Conservation (phyloP, 257 asterid species). For the Nicotiana undulata region DNA sequence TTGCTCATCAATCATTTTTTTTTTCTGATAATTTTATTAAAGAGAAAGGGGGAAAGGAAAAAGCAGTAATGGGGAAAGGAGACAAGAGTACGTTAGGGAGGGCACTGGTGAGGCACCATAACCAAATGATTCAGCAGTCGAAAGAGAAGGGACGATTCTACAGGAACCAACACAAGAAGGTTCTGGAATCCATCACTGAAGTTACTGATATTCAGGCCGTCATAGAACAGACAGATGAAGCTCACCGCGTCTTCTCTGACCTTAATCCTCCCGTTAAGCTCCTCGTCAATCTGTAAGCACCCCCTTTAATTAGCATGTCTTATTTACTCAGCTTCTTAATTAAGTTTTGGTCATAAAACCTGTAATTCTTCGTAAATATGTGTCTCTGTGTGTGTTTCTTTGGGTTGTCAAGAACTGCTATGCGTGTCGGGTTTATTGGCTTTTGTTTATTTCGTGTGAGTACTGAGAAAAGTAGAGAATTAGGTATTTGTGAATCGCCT, state of each 20-base stretch:
- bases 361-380: too few relatives aligned
- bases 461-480: not conserved
- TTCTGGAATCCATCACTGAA: constrained; percentile 90
- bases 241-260: constrained; percentile 61
- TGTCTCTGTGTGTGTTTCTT: too few relatives aligned
- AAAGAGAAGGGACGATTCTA: constrained; percentile 68
- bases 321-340: not conserved
- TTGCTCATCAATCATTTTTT: not conserved
- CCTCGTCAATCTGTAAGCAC: constrained; percentile 52
- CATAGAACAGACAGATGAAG: constrained; percentile 79
- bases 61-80: constrained; percentile 49
- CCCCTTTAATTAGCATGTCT: not conserved
- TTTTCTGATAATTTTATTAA: not conserved
- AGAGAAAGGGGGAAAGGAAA: not conserved
- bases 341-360: not conserved
- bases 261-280: constrained; percentile 47
- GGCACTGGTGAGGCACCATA: constrained; percentile 90
- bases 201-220: constrained; percentile 85
- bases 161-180: constrained; percentile 64
- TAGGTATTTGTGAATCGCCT: not conserved
- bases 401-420: not conserved
- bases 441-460: not conserved
- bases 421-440: not conserved
- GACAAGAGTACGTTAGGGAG: constrained; percentile 75
- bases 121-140: constrained; percentile 66